A percentile compares a stretch with the other conserved stretches of the same genome.
phyloP scores from a whole-genome alignment of 371 early-diverging fungal species.

The Gilbertella persicaria region DNA sequence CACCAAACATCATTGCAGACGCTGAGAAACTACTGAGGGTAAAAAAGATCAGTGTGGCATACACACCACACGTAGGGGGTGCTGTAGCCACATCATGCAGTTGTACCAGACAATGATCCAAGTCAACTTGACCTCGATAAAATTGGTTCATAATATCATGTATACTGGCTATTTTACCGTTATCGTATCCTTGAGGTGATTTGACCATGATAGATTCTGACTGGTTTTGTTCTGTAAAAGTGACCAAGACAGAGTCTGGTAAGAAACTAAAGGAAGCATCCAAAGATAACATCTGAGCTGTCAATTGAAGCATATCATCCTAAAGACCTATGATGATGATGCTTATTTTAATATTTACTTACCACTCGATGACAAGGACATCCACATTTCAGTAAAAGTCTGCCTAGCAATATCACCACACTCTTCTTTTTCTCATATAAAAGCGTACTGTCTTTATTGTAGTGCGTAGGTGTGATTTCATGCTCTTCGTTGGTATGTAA shows the following conservation, averaged over 20 bases:
- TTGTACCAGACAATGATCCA: constrained; percentile 29
- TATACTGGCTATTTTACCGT: constrained; percentile 38
- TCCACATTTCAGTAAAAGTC: constrained; percentile 40
- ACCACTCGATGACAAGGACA: constrained; percentile 50
- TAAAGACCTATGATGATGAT: constrained; percentile 4
- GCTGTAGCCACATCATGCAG: constrained; percentile 31
- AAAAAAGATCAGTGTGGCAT: constrained; percentile 23
- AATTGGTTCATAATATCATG: constrained; percentile 39
- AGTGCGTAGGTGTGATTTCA: neutral
- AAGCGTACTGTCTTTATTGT: constrained; percentile 4
- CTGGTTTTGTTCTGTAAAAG: constrained; percentile 19
- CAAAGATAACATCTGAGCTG: constrained; percentile 23
- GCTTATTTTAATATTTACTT: neutral
- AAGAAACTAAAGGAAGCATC: constrained; percentile 40
- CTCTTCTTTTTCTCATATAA: constrained; percentile 36
- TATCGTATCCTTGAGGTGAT: constrained; percentile 39
- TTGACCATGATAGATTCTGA: constrained; percentile 46
- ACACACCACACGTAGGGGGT: constrained; percentile 39
- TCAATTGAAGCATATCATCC: constrained; percentile 44
- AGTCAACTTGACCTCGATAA: constrained; percentile 17
- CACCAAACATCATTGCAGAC: constrained; percentile 37
- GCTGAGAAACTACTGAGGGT: constrained; percentile 33
- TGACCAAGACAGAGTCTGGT: constrained; percentile 43
- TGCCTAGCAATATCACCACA: constrained; percentile 31
- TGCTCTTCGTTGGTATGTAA: no score